Evolutionary conservation across 2,329 filamentous ascomycete genomes (phyloP).

Genomic region (Trichoderma harzianum): DNA sequence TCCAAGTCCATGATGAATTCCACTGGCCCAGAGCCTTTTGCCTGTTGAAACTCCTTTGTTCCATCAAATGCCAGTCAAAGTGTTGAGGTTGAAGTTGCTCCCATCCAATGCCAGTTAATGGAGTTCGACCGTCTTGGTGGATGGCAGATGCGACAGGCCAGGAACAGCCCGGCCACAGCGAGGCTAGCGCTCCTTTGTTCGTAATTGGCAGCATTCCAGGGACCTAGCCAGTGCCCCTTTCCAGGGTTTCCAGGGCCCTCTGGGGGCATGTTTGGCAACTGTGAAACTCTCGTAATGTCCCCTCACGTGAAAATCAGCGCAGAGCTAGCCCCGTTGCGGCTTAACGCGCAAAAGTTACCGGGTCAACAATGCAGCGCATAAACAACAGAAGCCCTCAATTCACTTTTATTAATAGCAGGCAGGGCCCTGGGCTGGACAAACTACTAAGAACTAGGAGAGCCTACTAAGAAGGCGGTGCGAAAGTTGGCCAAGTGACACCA

Average conservation of each 20-base stretch:
- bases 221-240: neutral
- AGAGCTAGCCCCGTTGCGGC: neutral
- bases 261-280: neutral
- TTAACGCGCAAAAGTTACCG: conserved; percentile 1
- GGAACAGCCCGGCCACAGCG: neutral
- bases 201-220: neutral
- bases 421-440: neutral
- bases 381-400: conserved; percentile 5
- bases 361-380: conserved; percentile 15
- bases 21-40: neutral
- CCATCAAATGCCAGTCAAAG: neutral
- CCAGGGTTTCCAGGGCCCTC: neutral
- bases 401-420: neutral
- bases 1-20: neutral
- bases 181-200: neutral
- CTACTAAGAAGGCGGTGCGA: neutral
- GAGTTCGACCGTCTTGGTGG: neutral
- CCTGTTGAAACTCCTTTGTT: neutral
- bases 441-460: neutral
- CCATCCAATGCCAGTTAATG: neutral
- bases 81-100: neutral
- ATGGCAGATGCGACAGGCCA: conserved; percentile 1
- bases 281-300: conserved; percentile 9
- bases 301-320: conserved; percentile 15
- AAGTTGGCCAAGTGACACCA: neutral